A percentile compares a stretch with the other conserved stretches of the same genome.
These are phyloP conservation scores for Ricinus communis DNA, from an alignment of 345 rosid genomes.

Conservation along the genomic window DNA sequence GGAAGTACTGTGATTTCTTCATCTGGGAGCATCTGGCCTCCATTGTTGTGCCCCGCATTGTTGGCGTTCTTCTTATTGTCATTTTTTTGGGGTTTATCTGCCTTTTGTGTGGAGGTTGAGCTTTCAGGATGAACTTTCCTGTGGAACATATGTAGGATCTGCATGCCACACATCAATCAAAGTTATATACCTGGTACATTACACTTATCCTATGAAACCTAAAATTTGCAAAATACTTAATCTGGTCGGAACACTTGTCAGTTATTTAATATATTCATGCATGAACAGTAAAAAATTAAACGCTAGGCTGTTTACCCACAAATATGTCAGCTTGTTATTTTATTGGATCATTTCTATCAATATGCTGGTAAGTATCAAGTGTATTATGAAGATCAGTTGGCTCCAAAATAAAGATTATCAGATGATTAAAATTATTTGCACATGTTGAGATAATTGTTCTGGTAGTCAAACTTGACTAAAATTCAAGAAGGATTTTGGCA, in stretches of 20 bases:
- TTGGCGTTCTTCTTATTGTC: slow-evolving; percentile 37
- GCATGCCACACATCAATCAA: slow-evolving; percentile 19
- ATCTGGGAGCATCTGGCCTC: slow-evolving; percentile 36
- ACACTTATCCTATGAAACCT: not conserved
- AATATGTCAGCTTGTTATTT: not conserved
- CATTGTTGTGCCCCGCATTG: slow-evolving; percentile 32
- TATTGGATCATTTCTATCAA: not conserved
- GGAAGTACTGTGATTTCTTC: slow-evolving; percentile 48
- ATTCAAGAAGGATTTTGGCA: slow-evolving; percentile 1
- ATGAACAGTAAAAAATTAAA: not conserved
- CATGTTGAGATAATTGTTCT: not conserved
- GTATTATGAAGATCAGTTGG: slow-evolving; percentile 4
- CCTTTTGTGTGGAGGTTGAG: slow-evolving; percentile 40
- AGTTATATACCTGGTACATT: not conserved
- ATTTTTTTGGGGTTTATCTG: slow-evolving; percentile 35
- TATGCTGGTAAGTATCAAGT: not conserved
- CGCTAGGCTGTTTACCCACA: not conserved
- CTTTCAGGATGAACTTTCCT: slow-evolving; percentile 81
- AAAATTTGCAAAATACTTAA: not conserved
- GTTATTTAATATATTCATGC: not conserved
- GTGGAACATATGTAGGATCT: slow-evolving; percentile 80
- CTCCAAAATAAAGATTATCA: slow-evolving; percentile 6
- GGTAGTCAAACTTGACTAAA: not conserved
- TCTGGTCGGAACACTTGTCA: not conserved
- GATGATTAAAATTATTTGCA: too few relatives aligned